Conservation (phyloP, 2,329 filamentous ascomycete genomes). For the Fusarium xyrophilum region DNA sequence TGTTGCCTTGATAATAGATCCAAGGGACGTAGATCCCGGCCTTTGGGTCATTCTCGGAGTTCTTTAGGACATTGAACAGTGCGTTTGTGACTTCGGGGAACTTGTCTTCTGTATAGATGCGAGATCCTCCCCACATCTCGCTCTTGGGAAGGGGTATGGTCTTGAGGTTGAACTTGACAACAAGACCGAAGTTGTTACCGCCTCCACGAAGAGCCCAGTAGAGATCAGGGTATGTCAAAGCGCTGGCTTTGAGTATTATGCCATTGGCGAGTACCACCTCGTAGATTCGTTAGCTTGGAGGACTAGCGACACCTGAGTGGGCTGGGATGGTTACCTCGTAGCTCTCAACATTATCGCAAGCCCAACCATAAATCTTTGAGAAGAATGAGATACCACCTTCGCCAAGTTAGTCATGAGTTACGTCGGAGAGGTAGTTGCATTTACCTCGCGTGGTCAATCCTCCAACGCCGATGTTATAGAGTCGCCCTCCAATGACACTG, state of each 20-base stretch:
- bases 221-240: constrained; percentile 46
- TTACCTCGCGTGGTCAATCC: constrained; percentile 49
- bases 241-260: constrained; percentile 2
- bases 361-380: constrained; percentile 49
- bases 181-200: constrained; percentile 39
- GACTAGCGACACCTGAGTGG: not conserved
- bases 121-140: constrained; percentile 38
- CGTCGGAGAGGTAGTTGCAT: not conserved
- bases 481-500: constrained; percentile 50
- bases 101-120: constrained; percentile 41
- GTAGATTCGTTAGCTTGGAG: not conserved
- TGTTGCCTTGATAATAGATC: not conserved
- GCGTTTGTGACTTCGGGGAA: constrained; percentile 44
- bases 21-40: constrained; percentile 12
- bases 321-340: constrained; percentile 28
- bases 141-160: constrained; percentile 7
- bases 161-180: constrained; percentile 25
- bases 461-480: constrained; percentile 50
- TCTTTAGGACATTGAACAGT: constrained; percentile 38
- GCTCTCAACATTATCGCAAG: constrained; percentile 49
- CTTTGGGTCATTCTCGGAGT: constrained; percentile 16
- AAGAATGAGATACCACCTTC: constrained; percentile 53
- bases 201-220: constrained; percentile 53
- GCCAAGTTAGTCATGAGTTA: fast-evolving
- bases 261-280: constrained; percentile 23